Percentiles rank a stretch among this genome's conserved stretches.
Evolutionary conservation across 306 rosid genomes (phyloP).

Genomic region (Amphicarpaea edgeworthii): DNA sequence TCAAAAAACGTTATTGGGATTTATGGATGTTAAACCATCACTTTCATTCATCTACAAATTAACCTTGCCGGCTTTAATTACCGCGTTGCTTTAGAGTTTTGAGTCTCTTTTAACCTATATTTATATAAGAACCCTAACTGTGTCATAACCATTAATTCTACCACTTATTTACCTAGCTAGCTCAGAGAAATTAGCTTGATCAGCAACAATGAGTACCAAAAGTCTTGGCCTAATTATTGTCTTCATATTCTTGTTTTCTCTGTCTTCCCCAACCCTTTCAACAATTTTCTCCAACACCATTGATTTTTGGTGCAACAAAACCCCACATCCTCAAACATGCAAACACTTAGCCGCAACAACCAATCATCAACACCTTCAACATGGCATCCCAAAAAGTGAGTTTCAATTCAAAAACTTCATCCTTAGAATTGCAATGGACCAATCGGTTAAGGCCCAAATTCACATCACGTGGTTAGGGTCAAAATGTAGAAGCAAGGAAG

Average conservation of each 20-base stretch:
- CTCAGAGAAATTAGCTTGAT: background rate
- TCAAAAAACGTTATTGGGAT: background rate
- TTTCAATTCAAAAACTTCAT: constrained; percentile 54
- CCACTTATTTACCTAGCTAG: background rate
- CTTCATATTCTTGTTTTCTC: constrained; percentile 43
- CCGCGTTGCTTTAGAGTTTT: background rate
- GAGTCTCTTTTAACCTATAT: background rate
- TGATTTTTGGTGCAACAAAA: constrained; percentile 62
- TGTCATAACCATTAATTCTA: background rate
- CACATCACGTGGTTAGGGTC: constrained; percentile 52
- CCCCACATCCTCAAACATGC: constrained; percentile 66
- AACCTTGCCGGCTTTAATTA: constrained; percentile 34
- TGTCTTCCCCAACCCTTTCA: constrained; percentile 35
- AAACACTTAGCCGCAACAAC: constrained; percentile 32
- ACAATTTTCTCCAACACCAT: constrained; percentile 28
- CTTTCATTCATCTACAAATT: background rate
- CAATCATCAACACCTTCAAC: constrained; percentile 10
- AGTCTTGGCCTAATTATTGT: constrained; percentile 19
- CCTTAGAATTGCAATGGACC: constrained; percentile 46
- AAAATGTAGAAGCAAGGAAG: constrained; percentile 50
- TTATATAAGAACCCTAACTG: background rate
- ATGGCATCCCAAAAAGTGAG: constrained; percentile 35
- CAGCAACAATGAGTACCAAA: constrained; percentile 48
- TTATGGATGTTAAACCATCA: background rate
- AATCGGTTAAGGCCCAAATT: constrained; percentile 49